Evolutionary conservation across 1,284 basidiomycete genomes (phyloP).

Genomic region (Cryptococcus amylolentus): DNA sequence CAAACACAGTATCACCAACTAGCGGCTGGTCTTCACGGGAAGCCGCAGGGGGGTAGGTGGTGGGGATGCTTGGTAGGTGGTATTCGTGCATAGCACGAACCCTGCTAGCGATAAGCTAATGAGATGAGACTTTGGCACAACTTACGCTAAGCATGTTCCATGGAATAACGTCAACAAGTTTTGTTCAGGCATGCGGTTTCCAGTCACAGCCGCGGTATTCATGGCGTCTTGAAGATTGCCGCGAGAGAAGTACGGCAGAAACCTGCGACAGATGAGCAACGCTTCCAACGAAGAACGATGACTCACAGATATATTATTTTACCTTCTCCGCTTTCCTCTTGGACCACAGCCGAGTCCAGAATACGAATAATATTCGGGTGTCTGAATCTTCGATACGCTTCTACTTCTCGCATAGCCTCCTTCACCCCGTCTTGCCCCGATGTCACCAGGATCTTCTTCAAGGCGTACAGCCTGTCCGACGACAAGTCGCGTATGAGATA

Average conservation of each 20-base stretch:
- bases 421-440: conserved; percentile 57
- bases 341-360: conserved; percentile 82
- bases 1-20: conserved; percentile 55
- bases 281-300: neutral
- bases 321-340: conserved; percentile 74
- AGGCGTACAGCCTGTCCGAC: conserved; percentile 73
- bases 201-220: conserved; percentile 77
- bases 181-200: conserved; percentile 77
- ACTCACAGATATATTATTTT: conserved; percentile 80
- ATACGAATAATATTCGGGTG: conserved; percentile 56
- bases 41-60: conserved; percentile 25
- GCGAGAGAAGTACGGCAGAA: conserved; percentile 49
- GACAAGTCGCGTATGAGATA: conserved; percentile 74
- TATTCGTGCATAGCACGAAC: conserved; percentile 91
- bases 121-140: conserved; percentile 1
- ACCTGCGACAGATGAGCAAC: conserved; percentile 14
- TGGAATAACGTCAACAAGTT: conserved; percentile 86
- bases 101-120: conserved; percentile 16
- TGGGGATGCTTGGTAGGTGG: conserved; percentile 44
- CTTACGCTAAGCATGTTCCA: conserved; percentile 80
- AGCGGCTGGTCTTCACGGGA: conserved; percentile 36
- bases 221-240: conserved; percentile 96
- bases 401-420: conserved; percentile 78
- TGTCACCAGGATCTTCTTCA: conserved; percentile 90
- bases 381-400: conserved; percentile 86